phyloP scores from a whole-genome alignment of 2,329 filamentous ascomycete species.

The Aplosporella prunicola region DNA sequence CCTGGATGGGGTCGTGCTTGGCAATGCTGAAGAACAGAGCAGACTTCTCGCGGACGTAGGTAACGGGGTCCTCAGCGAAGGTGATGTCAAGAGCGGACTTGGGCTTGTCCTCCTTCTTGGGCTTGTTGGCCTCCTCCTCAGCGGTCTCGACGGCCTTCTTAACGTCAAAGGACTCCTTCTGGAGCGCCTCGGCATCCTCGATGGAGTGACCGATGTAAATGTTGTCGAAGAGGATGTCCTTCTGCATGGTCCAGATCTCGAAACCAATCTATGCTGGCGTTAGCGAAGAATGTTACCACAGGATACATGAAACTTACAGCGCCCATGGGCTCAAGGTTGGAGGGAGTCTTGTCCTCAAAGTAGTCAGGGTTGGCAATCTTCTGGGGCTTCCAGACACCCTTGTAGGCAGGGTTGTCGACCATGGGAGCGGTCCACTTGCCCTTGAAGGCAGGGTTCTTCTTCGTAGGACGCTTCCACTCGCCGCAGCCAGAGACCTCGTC shows the following conservation, averaged over 20 bases:
- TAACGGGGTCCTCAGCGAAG: constrained; percentile 85
- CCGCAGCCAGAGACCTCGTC: constrained; percentile 88
- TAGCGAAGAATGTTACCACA: constrained; percentile 13
- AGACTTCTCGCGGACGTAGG: constrained; percentile 84
- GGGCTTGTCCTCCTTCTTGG: constrained; percentile 57
- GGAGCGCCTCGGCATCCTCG: constrained; percentile 82
- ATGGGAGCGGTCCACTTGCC: constrained; percentile 92
- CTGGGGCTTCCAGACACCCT: constrained; percentile 85
- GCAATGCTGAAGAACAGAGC: constrained; percentile 82
- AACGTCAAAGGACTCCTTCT: constrained; percentile 78
- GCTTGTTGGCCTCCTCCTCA: constrained; percentile 68
- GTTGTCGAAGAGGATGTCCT: constrained; percentile 97
- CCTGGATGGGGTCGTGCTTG: constrained; percentile 72
- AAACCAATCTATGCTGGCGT: constrained; percentile 66
- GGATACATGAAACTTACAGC: constrained; percentile 83
- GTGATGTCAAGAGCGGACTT: constrained; percentile 67
- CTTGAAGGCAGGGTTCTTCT: constrained; percentile 95
- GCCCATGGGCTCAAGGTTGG: constrained; percentile 97
- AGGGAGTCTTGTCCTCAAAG: constrained; percentile 93
- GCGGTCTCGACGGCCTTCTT: constrained; percentile 79
- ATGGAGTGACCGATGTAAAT: constrained; percentile 98
- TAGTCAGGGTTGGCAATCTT: constrained; percentile 96
- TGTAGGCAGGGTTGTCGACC: constrained; percentile 97
- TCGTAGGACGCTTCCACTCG: constrained; percentile 83
- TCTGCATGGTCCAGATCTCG: constrained; percentile 99